phyloP scores from a whole-genome alignment of 768 basidiomycete genomes.

The Crepidotus variabilis region DNA sequence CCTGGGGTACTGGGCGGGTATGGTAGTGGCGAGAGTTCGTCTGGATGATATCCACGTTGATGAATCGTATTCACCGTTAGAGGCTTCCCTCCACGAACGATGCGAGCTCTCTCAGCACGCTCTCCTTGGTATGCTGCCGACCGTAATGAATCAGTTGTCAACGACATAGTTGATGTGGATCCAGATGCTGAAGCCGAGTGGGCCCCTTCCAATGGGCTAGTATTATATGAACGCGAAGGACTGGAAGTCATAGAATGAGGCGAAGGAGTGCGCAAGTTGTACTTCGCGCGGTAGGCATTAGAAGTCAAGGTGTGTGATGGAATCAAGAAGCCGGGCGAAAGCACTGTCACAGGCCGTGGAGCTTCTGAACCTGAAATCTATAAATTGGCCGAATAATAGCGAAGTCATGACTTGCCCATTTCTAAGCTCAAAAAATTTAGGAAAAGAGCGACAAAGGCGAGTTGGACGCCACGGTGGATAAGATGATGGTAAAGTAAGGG shows the following conservation, averaged over 20 bases:
- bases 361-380: neutral
- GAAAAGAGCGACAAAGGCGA: neutral
- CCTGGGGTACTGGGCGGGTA: slow-evolving; percentile 3
- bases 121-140: slow-evolving; percentile 3
- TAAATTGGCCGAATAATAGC: neutral
- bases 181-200: neutral
- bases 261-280: neutral
- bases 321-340: neutral
- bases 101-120: slow-evolving; percentile 4
- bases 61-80: slow-evolving; percentile 14
- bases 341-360: neutral
- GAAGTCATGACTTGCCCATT: neutral
- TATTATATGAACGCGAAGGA: neutral
- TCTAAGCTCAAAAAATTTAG: neutral
- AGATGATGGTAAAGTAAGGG: neutral
- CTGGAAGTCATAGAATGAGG: neutral
- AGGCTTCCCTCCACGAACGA: slow-evolving; percentile 6
- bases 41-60: slow-evolving; percentile 14
- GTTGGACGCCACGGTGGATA: neutral
- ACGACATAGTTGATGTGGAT: neutral
- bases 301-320: neutral
- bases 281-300: neutral
- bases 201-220: neutral
- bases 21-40: slow-evolving; percentile 10
- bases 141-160: neutral